Base-by-base conservation (phyloP, 2,329 filamentous ascomycete genomes). In the Cytospora leucostoma region DNA sequence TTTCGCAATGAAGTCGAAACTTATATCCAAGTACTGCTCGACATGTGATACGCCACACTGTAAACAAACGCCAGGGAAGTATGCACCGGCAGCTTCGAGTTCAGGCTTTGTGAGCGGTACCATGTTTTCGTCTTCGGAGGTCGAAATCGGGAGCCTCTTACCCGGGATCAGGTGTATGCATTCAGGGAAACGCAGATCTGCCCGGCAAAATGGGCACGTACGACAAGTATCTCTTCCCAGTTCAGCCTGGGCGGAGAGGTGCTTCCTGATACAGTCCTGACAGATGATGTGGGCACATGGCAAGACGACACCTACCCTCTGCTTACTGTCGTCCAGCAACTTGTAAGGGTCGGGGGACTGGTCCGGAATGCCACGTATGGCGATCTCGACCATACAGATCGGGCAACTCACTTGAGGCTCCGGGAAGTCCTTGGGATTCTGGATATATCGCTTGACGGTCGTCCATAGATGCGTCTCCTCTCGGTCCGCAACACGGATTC, bases 71-170 rank as follows among this genome's bases (percentile, higher is more conserved):
- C 33, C 19, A 0, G 47, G 34, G n/a, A 59, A 59, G 27, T 27
- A 1, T 35, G n/a, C 3, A 38, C 15, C 3, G 19, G 34, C 17
- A 12, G 33, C n/a, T 27, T 27, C 27, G 27, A 59, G 21, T 5
- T 59, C 56, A 1, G 56, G 47, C 21, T n/a, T 52, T 3, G 56
- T 59, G 19, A 59, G 56, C 8, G 56, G 56, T 5, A 59, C 56
- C 21, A 59, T 19, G 47, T 33, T 35, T 6, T 4, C 10, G 10
- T 38, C n/a, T 35, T 59, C 56, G 12, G 8, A 3, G 17, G 47
- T 50, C 7, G 47, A 33, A 8, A 59, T 32, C 8, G 56, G 56
- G 6, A 59, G 1, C 6, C 56, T 34, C 47, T 59, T 44, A 2
- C 34, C 5, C 3, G 56, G 56, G 11, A 52, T 40, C 5, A 21